A percentile compares a stretch with the other conserved stretches of the same genome.
Conservation (phyloP, 2,329 filamentous ascomycete genomes). For the Neopestalotiopsis sp. region DNA sequence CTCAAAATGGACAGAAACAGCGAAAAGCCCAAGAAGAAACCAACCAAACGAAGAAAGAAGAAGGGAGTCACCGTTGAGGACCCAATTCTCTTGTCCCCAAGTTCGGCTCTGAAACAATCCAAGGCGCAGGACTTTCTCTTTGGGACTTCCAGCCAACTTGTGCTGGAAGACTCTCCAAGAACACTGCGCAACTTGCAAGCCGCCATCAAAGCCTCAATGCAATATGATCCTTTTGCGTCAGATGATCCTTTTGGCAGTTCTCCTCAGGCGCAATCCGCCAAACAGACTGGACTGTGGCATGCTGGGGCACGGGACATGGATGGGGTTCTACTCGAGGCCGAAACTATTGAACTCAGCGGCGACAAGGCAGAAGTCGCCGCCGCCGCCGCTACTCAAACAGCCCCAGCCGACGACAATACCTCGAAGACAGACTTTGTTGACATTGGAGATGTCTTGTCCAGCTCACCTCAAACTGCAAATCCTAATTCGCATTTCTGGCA, state of each 20-base stretch:
- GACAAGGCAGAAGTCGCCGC: constrained; percentile 29
- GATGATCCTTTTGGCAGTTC: constrained; percentile 45
- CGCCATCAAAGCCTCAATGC: constrained; percentile 66
- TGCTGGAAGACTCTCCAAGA: constrained; percentile 72
- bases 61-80: constrained; percentile 46
- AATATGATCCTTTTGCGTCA: constrained; percentile 29
- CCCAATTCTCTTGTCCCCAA: constrained; percentile 69
- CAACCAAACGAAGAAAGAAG: constrained; percentile 44
- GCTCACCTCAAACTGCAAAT: constrained; percentile 6
- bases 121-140: constrained; percentile 80
- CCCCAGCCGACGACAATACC: constrained; percentile 23
- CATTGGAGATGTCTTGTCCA: constrained; percentile 32
- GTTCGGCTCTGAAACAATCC: constrained; percentile 69
- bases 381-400: background rate
- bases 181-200: constrained; percentile 67
- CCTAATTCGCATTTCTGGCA: constrained; percentile 26
- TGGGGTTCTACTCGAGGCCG: constrained; percentile 67
- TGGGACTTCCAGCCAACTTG: constrained; percentile 84
- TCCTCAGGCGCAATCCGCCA: constrained; percentile 19
- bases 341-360: constrained; percentile 64
- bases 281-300: constrained; percentile 66
- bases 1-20: constrained; percentile 35
- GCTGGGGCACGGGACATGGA: constrained; percentile 71
- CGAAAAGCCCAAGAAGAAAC: constrained; percentile 35
- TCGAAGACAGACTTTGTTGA: constrained; percentile 33